Evolutionary conservation across 768 basidiomycete genomes (phyloP), one percentile per base, ranked within the genome.

Genomic region (Agaricus bisporus): DNA sequence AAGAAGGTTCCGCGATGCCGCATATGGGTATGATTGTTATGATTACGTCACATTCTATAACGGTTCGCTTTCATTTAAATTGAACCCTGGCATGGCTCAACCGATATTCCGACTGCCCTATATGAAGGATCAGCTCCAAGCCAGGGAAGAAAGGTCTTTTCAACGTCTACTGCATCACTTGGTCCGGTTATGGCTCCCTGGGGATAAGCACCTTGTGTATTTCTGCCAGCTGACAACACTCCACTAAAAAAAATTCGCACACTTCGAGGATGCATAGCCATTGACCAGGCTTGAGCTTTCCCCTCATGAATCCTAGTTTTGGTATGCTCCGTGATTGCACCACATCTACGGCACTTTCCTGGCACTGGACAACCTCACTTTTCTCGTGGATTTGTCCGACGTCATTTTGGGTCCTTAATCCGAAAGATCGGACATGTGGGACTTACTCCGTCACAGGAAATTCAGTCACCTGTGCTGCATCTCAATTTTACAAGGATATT

Each of bases 1-100:
- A 11, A 61, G 54, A 49, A 65, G 60, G 22, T 51, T 51, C 55
- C 47, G 46, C 49, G 53, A 37, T 49, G 48, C 48, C 54, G 41
- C 28, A 35, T 45, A 17, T 17, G 29, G 20, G 17, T 10, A 18
- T 10, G 26, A 37, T 36, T 49, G n/a, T 48, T 14, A 17, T 36
- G 43, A 47, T 61, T 54, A 54, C 53, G 38, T 55, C 39, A 54
- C 26, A 20, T 26, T 3, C 52, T 22, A 12, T 36, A 47, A 22
- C 12, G 25, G 52, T 41, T 32, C 32, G 32, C 32, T 32, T 32
- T 32, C 32, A 8, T 4, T 11, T 7, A 32, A 3, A 32, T 32
- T 32, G 32, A 32, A 32, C 32, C 11, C 32, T 32, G 11, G 32
- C 32, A 32, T 32, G 32, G 32, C 32, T 28, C 26, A 46, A n/a